Evolutionary conservation across 1,139 yeast genomes (phyloP), one percentile per base, ranked within the genome.

Genomic region (Zygoascus hellenicus): DNA sequence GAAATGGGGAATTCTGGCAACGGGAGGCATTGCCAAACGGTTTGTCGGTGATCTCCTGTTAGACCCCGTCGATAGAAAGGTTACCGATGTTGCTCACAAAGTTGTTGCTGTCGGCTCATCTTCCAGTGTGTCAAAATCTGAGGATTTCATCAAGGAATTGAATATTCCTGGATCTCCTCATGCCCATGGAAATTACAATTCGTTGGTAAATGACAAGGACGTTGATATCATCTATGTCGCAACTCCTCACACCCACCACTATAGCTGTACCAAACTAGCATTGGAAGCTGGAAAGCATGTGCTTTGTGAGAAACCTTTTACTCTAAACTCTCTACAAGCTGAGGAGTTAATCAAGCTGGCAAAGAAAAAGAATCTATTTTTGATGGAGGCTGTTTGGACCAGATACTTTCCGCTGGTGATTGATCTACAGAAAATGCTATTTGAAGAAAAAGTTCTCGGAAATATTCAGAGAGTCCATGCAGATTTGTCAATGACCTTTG

Each of bases 321-420:
- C 83, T 1, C 70, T 80, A 43, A 80, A 77, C 53, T 65, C 65
- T 2, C 61, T 62, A 32, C 81, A 80, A 47, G 69, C 79, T 9
- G 58, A 65, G 29, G 72, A 70, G 38, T 58, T 80, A 14, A 63
- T 73, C 42, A 68, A 61, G 2, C 67, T 72, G 44, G 85, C 84
- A 10, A 65, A 66, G 53, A 56, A 63, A 44, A 70, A 74, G 57
- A 64, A 68, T 2, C 66, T 73, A 45, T 79, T 75, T 55, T 65
- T 79, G 47, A 76, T 80, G 83, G 86, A 80, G 59, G 85, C 78
- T 2, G 74, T 80, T 47, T 80, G 86, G 86, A 76, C 83, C 1
- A 67, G 84, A 43, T 80, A 76, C 58, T 76, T 80, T 67, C 85
- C 85, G 1, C 57, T 76, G 15, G 66, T 74, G 34, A 49, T 59